Evolutionary conservation across 2,329 filamentous ascomycete genomes (phyloP).

Genomic region (Diaporthe longicolla): DNA sequence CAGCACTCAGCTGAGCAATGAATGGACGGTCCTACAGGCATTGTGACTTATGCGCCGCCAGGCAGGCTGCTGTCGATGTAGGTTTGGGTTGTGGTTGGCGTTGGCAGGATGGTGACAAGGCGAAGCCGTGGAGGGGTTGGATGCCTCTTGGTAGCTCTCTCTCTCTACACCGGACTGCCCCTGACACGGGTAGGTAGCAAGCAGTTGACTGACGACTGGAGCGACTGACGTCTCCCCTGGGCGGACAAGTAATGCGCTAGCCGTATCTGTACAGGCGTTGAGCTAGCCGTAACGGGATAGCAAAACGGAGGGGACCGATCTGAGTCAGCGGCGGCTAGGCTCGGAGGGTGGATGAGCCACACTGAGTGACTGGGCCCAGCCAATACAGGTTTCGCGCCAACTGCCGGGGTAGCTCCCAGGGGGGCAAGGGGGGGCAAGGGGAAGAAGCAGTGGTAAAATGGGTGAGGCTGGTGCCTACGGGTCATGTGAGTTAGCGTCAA

Average conservation of each 20-base stretch:
- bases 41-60: constrained; percentile 42
- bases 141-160: constrained; percentile 33
- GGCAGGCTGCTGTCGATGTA: constrained; percentile 44
- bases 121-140: constrained; percentile 33
- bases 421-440: no score
- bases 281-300: not conserved
- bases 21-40: constrained; percentile 43
- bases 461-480: constrained; percentile 36
- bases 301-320: not conserved
- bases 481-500: constrained; percentile 42
- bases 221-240: constrained; percentile 36
- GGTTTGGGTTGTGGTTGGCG: not conserved
- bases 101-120: not conserved
- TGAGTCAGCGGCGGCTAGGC: constrained; percentile 30
- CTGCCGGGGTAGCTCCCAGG: not conserved
- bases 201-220: constrained; percentile 24
- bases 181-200: constrained; percentile 26
- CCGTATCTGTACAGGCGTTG: not conserved
- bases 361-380: not conserved
- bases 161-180: constrained; percentile 21
- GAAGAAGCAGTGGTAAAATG: not conserved
- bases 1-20: not conserved
- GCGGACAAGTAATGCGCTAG: constrained; percentile 1
- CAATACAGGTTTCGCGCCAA: no score
- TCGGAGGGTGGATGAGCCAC: constrained; percentile 33